phyloP scores from a whole-genome alignment of 768 basidiomycete genomes.

The Tricholomella constricta region DNA sequence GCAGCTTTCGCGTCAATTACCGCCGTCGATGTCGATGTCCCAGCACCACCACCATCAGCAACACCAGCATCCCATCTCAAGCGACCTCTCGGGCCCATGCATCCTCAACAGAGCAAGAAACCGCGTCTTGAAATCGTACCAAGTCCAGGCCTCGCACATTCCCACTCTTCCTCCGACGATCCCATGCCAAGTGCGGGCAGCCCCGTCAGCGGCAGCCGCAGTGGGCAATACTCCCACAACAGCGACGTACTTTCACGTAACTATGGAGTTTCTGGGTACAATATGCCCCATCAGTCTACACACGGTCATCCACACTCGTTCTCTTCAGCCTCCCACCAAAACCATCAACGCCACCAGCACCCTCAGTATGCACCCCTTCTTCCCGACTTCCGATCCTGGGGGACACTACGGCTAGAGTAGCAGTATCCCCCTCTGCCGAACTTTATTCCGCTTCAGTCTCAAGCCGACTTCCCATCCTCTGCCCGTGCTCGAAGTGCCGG shows the following conservation, averaged over 20 bases:
- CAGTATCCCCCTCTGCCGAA: slow-evolving; percentile 23
- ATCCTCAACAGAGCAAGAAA: slow-evolving; percentile 21
- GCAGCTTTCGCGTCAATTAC: slow-evolving; percentile 18
- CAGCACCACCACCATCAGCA: slow-evolving; percentile 22
- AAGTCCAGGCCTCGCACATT: slow-evolving; percentile 15
- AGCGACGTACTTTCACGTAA: neutral
- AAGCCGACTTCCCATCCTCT: slow-evolving; percentile 22
- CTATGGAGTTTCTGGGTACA: slow-evolving; percentile 6
- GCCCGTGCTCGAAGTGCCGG: slow-evolving; percentile 4
- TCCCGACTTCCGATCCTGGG: slow-evolving; percentile 23
- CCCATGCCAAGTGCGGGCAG: slow-evolving; percentile 11
- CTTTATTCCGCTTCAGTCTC: slow-evolving; percentile 34
- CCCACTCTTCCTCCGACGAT: slow-evolving; percentile 30
- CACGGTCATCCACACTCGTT: slow-evolving; percentile 17
- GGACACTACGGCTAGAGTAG: slow-evolving; percentile 1
- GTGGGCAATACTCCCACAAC: slow-evolving; percentile 11
- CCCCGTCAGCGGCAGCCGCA: slow-evolving; percentile 13
- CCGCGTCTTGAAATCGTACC: slow-evolving; percentile 11
- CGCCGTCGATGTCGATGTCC: slow-evolving; percentile 32
- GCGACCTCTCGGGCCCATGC: slow-evolving; percentile 22
- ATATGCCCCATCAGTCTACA: slow-evolving; percentile 18
- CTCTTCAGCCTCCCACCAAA: slow-evolving; percentile 7
- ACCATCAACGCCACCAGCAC: slow-evolving; percentile 15
- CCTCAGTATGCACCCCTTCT: slow-evolving; percentile 27
- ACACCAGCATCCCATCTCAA: slow-evolving; percentile 29